A percentile compares a stretch with the other conserved stretches of the same genome.
Evolutionary conservation across 1,284 basidiomycete species (phyloP).

Genomic region (Anthracocystis setariae): DNA sequence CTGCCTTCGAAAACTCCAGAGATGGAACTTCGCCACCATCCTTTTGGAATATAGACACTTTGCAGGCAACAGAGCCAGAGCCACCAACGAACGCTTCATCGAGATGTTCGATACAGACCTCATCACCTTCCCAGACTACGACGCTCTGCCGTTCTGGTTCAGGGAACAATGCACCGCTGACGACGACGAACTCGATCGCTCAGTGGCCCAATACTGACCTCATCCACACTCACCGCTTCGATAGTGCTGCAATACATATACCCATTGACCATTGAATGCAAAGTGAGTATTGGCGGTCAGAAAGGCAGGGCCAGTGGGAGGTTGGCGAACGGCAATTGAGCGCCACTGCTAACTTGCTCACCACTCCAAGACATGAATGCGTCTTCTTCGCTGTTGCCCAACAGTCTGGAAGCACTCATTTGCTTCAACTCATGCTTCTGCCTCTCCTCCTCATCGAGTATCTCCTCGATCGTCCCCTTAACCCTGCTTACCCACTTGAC

Average conservation of each 20-base stretch:
- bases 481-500: slow-evolving; percentile 31
- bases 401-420: slow-evolving; percentile 12
- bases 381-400: not conserved
- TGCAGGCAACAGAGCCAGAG: slow-evolving; percentile 57
- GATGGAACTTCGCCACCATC: slow-evolving; percentile 65
- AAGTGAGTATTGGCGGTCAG: not conserved
- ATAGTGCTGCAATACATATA: too few species aligned
- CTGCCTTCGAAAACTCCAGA: slow-evolving; percentile 61
- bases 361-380: not conserved
- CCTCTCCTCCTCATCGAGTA: slow-evolving; percentile 31
- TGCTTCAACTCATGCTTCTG: slow-evolving; percentile 11
- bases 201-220: not conserved
- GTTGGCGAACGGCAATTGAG: slow-evolving; percentile 22
- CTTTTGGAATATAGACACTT: slow-evolving; percentile 63
- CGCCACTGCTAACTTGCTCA: not conserved
- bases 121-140: slow-evolving; percentile 51
- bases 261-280: too few species aligned
- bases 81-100: slow-evolving; percentile 63
- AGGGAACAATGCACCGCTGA: slow-evolving; percentile 45
- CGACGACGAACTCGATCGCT: slow-evolving; percentile 40
- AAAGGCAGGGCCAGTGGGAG: slow-evolving; percentile 24
- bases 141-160: slow-evolving; percentile 56
- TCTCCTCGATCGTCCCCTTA: slow-evolving; percentile 24
- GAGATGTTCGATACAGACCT: slow-evolving; percentile 66
- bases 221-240: too few species aligned